Evolutionary conservation across 2,329 filamentous ascomycete genomes (phyloP), one percentile per base, ranked within the genome.

Genomic region (Lecanoromycetidae sp.): DNA sequence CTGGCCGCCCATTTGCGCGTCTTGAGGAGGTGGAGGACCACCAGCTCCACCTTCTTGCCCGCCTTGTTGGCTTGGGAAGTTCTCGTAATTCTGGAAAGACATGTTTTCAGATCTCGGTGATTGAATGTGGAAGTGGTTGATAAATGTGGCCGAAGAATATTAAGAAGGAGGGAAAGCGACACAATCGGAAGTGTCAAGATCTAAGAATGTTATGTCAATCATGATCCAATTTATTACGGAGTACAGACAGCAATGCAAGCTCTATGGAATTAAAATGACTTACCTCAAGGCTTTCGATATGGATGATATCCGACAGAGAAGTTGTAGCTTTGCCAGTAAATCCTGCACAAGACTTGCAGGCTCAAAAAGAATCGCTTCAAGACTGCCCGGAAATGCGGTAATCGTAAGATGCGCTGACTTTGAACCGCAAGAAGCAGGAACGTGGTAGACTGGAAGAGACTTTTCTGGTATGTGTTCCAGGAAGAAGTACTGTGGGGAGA

Each of bases 81-180:
- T 69, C 58, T 81, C 77, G 64, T 77, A 79, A 63, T 77, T 77
- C 53, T 76, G 74, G 69, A 79, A 82, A 62, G 76, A 79, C 79
- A 82, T 82, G 49, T 55, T 74, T 55, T 12, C 15, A 30, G 9
- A n/a, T 13, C 20, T 13, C 15, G 22, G 20, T 12, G 9, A 23
- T 20, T 25, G 8, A 17, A 22, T 10, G 10, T 15, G 5, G 19
- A 27, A 38, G 4, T 25, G n/a, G 27, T 44, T 19, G 40, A 22
- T 36, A 13, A n/a, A 22, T n/a, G 20, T 37, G 22, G n/a, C n/a
- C n/a, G n/a, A n/a, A n/a, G n/a, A n/a, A n/a, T n/a, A n/a, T n/a
- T n/a, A 30, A 8, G 10, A 20, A 32, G 19, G 29, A 39, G 27
- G 33, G 46, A 33, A 23, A 38, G 12, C 34, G 37, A 23, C 6